phyloP scores from a whole-genome alignment of 768 basidiomycete genomes.

The Mrakia frigida region DNA sequence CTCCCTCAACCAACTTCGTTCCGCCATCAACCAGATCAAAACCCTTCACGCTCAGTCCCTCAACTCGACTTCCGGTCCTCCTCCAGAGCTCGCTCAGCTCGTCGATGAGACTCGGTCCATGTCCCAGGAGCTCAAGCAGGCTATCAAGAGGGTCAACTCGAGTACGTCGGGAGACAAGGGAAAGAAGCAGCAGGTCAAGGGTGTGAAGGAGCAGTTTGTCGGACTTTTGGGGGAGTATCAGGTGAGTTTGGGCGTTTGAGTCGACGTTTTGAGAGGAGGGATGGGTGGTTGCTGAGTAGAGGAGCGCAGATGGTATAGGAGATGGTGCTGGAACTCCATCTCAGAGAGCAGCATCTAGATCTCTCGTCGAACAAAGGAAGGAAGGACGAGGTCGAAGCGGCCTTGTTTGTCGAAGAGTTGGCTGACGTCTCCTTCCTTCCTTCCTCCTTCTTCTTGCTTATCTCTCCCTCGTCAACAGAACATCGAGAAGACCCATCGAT shows the following conservation, averaged over 20 bases:
- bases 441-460: background rate
- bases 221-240: conserved; percentile 47
- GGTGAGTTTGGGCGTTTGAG: background rate
- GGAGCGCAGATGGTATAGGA: background rate
- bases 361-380: background rate
- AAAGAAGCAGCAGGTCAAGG: conserved; percentile 44
- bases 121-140: conserved; percentile 45
- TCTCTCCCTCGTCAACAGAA: conserved; percentile 47
- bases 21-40: conserved; percentile 33
- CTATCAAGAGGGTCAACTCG: conserved; percentile 43
- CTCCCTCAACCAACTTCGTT: conserved; percentile 14
- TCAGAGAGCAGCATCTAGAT: background rate
- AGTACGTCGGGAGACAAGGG: conserved; percentile 39
- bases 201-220: conserved; percentile 48
- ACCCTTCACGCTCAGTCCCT: conserved; percentile 42
- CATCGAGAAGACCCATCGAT: conserved; percentile 65
- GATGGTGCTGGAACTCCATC: background rate
- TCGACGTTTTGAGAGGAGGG: no score
- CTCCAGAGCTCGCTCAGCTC: conserved; percentile 25
- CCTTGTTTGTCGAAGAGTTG: background rate
- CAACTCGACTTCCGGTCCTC: conserved; percentile 40
- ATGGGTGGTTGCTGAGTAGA: background rate
- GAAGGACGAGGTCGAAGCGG: background rate
- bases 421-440: background rate
- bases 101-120: conserved; percentile 43